Evolutionary conservation across 345 rosid genomes (phyloP).

Genomic region (Euphorbia pulcherrima): DNA sequence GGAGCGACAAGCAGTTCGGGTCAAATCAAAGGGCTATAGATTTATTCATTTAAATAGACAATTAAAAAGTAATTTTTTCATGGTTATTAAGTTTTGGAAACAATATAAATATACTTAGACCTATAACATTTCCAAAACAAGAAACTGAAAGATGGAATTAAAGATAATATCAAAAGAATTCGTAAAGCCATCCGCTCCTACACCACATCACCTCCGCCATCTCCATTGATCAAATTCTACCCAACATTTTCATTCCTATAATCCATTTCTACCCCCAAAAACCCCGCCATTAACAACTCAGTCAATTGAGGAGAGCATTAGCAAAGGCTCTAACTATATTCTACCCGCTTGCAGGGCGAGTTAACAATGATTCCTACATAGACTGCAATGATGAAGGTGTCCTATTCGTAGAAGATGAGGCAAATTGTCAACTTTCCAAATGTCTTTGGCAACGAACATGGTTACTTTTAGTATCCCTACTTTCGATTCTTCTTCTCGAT

Average conservation of each 20-base stretch:
- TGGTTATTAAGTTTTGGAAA: too few relatives aligned
- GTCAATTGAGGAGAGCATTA: neutral
- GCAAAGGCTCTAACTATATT: neutral
- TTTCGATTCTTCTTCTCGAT: too few relatives aligned
- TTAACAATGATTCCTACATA: neutral
- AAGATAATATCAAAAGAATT: slow-evolving; percentile 18
- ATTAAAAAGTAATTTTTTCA: too few relatives aligned
- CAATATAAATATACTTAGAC: too few relatives aligned
- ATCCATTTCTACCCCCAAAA: slow-evolving; percentile 16
- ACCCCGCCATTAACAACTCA: neutral
- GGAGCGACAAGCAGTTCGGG: too few relatives aligned
- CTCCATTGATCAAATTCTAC: neutral
- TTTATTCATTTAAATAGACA: too few relatives aligned
- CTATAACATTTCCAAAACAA: too few relatives aligned
- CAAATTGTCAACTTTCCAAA: neutral
- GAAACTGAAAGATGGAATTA: slow-evolving; percentile 18
- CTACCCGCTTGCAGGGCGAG: neutral
- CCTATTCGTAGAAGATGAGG: neutral
- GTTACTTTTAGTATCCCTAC: too few relatives aligned
- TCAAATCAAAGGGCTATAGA: too few relatives aligned
- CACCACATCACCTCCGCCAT: neutral
- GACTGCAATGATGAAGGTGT: neutral
- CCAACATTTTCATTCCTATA: slow-evolving; percentile 23
- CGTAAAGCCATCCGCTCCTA: slow-evolving; percentile 13
- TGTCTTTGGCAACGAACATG: too few relatives aligned